Evolutionary conservation across 768 basidiomycete genomes (phyloP).

Genomic region (Tephrocybe sp.): DNA sequence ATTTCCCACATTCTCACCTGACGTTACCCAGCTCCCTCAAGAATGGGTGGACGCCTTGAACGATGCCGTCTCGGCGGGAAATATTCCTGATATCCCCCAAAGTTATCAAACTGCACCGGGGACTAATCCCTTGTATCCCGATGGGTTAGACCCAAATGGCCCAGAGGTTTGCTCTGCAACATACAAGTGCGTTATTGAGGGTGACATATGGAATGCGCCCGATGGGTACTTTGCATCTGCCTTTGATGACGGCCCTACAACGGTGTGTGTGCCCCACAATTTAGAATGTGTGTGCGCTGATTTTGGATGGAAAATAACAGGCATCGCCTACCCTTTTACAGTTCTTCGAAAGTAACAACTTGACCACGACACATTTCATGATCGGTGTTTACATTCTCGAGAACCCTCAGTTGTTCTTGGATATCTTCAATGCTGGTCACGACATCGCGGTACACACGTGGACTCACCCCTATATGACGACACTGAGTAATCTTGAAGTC

Average conservation of each 20-base stretch:
- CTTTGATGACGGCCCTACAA: slow-evolving; percentile 82
- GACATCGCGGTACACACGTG: slow-evolving; percentile 63
- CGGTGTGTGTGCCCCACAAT: slow-evolving; percentile 25
- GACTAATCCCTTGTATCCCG: slow-evolving; percentile 45
- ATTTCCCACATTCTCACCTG: slow-evolving; percentile 56
- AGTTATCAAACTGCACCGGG: slow-evolving; percentile 38
- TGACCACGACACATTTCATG: slow-evolving; percentile 85
- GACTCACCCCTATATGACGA: slow-evolving; percentile 83
- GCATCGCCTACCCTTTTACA: slow-evolving; percentile 50
- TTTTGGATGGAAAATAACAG: slow-evolving; percentile 24
- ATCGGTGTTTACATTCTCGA: slow-evolving; percentile 77
- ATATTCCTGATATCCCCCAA: slow-evolving; percentile 68
- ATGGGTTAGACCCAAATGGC: slow-evolving; percentile 43
- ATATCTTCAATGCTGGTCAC: slow-evolving; percentile 45
- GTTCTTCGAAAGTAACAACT: slow-evolving; percentile 66
- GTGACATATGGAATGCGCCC: slow-evolving; percentile 79
- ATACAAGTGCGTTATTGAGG: slow-evolving; percentile 59
- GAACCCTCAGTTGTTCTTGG: slow-evolving; percentile 54
- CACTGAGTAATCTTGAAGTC: slow-evolving; percentile 65
- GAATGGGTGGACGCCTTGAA: slow-evolving; percentile 74
- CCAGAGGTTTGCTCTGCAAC: slow-evolving; percentile 74
- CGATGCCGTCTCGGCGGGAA: slow-evolving; percentile 63
- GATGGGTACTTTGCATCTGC: slow-evolving; percentile 60
- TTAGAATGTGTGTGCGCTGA: neutral
- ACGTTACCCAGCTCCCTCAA: slow-evolving; percentile 52